Evolutionary conservation across 2,329 filamentous ascomycete species (phyloP).

Genomic region (Orbilia brochopaga): DNA sequence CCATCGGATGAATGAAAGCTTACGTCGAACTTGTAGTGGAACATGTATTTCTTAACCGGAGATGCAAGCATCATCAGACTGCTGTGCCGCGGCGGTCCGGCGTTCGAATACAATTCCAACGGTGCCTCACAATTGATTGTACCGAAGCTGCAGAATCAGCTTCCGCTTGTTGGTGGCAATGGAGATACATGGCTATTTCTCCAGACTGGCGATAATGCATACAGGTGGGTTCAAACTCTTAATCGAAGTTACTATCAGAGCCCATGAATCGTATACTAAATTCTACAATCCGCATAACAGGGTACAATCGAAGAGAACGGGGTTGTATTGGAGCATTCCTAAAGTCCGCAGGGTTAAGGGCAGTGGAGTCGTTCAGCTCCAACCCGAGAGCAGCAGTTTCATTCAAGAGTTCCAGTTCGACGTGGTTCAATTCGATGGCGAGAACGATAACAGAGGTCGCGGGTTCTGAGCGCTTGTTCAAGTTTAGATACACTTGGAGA

Average conservation of each 20-base stretch:
- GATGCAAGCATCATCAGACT: too few relatives aligned
- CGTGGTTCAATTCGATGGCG: not conserved
- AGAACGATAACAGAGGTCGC: slow-evolving; percentile 12
- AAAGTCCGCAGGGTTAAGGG: not conserved
- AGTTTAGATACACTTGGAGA: too few relatives aligned
- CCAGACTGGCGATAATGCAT: not conserved
- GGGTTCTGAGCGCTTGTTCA: too few relatives aligned
- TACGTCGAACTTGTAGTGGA: too few relatives aligned
- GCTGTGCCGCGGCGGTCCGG: slow-evolving; percentile 13
- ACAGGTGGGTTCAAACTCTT: slow-evolving; percentile 7
- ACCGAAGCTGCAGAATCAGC: slow-evolving; percentile 17
- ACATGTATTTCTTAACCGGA: too few relatives aligned
- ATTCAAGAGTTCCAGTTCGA: slow-evolving; percentile 17
- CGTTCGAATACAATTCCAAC: not conserved
- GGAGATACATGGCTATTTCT: slow-evolving; percentile 8
- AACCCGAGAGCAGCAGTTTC: not conserved
- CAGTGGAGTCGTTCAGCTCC: not conserved
- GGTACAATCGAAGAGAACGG: not conserved
- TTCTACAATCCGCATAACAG: too few relatives aligned
- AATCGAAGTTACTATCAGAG: too few relatives aligned
- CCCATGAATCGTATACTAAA: too few relatives aligned
- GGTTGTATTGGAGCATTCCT: slow-evolving; percentile 19
- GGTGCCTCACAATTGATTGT: not conserved
- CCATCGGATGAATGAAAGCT: too few relatives aligned
- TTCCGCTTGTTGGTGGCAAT: slow-evolving; percentile 3